Base-by-base conservation (phyloP, 176 grass and related monocot genomes). In the Juncus effusus region DNA sequence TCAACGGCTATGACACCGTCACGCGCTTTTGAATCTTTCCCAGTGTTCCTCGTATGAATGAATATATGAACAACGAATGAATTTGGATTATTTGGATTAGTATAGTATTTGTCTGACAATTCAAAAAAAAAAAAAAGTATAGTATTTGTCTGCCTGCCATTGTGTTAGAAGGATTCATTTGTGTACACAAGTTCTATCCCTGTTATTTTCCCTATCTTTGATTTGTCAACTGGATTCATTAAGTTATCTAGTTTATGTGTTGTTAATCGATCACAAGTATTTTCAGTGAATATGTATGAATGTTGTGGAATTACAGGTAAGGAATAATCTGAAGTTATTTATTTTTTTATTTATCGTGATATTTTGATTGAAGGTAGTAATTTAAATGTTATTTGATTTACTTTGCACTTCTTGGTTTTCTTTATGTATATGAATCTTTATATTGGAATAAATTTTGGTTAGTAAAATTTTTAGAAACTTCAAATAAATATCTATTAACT, bases 1-100 rank as follows among this genome's bases (percentile, higher is more conserved):
- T 16, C 35, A 40, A 84, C 81, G 86, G 81, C 10, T 7, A 56
- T n/a, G 6, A 3, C 10, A 5, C 16, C 16, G 69, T 81, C 57
- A 89, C 81, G 86, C 86, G 81, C 37, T 84, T 89, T 84, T 81
- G 86, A 84, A 81, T 70, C 0, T 3, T 72, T 77, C 67, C 39
- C 15, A 0, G 10, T 1, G 19, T 28, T 28, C 19, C 19, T 28
- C 19, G 0, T 28, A 28, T 28, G 19, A 28, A 28, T 28, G 19
- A 28, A 28, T 28, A 28, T 28, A 28, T 28, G 19, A 28, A 28
- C 19, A 16, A 36, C 15, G 10, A 36, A 63, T 40, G 73, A 39
- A 65, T 75, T 69, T 54, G 40, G n/a, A 28, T 75, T 28, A 28
- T 28, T 28, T 42, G 69, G 69, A 65, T 61, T 45, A 49, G 51